Evolutionary conservation across 306 rosid species (phyloP).

Genomic region (Trifolium repens): DNA sequence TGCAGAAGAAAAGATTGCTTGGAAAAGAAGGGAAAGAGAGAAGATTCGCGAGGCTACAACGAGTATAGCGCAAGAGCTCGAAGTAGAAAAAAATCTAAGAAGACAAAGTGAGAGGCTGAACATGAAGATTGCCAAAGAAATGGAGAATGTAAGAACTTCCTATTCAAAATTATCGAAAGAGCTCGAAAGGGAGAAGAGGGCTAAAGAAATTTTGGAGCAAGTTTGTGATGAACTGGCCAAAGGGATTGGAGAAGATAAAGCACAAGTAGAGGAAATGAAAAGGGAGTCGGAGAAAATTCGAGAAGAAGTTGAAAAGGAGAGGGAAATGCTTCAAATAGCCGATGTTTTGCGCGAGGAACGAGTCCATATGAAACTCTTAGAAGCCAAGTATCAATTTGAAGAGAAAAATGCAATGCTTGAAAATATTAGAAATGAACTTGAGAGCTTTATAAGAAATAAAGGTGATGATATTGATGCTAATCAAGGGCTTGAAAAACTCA

Average conservation of each 20-base stretch:
- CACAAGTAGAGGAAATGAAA: constrained; percentile 76
- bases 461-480: constrained; percentile 42
- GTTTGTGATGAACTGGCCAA: constrained; percentile 79
- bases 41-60: constrained; percentile 57
- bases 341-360: constrained; percentile 87
- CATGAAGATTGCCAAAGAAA: constrained; percentile 75
- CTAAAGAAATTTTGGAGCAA: constrained; percentile 84
- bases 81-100: constrained; percentile 79
- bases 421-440: constrained; percentile 64
- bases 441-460: constrained; percentile 56
- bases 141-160: constrained; percentile 59
- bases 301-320: constrained; percentile 86
- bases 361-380: constrained; percentile 95
- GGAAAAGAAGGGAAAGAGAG: constrained; percentile 73
- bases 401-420: constrained; percentile 87
- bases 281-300: constrained; percentile 68
- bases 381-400: constrained; percentile 85
- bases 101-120: constrained; percentile 77
- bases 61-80: constrained; percentile 62
- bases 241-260: constrained; percentile 83
- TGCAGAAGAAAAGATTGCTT: constrained; percentile 70
- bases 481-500: constrained; percentile 53
- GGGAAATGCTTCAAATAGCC: constrained; percentile 92
- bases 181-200: constrained; percentile 77
- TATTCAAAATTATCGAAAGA: constrained; percentile 62